Evolutionary conservation across 768 basidiomycete species (phyloP).

Genomic region (Agaricus sinodeliciosus): DNA sequence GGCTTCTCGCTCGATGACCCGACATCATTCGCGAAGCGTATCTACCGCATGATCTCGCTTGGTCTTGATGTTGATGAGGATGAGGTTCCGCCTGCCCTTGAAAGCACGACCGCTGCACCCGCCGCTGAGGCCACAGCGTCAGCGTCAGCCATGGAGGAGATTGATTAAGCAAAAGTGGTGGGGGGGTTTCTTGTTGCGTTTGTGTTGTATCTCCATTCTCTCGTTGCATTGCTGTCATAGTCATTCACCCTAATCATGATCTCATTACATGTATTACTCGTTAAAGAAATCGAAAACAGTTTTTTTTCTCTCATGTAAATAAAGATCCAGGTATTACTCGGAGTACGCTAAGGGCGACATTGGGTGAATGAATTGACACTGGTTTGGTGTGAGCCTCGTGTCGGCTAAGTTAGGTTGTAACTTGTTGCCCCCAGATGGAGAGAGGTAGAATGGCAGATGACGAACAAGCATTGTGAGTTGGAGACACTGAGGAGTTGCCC

Average conservation of each 20-base stretch:
- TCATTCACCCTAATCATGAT: conserved; percentile 13
- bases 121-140: conserved; percentile 53
- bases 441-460: not conserved
- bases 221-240: conserved; percentile 22
- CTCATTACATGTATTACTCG: conserved; percentile 7
- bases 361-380: no score
- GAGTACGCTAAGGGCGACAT: not conserved
- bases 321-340: not conserved
- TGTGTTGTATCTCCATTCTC: conserved; percentile 18
- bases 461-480: no score
- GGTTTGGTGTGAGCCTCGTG: conserved; percentile 11
- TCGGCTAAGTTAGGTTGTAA: not conserved
- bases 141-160: conserved; percentile 94
- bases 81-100: conserved; percentile 36
- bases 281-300: not conserved
- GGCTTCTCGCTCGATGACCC: conserved; percentile 97
- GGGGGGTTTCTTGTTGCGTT: conserved; percentile 13
- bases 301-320: not conserved
- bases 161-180: conserved; percentile 48
- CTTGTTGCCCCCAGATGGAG: no score
- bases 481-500: no score
- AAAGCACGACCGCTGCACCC: conserved; percentile 38
- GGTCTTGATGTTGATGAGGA: conserved; percentile 88
- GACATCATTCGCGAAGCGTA: conserved; percentile 90
- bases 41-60: conserved; percentile 94